A percentile compares a stretch with the other conserved stretches of the same genome.
phyloP scores from a whole-genome alignment of 2,329 filamentous ascomycete species.

The Hypoxylon sp. region DNA sequence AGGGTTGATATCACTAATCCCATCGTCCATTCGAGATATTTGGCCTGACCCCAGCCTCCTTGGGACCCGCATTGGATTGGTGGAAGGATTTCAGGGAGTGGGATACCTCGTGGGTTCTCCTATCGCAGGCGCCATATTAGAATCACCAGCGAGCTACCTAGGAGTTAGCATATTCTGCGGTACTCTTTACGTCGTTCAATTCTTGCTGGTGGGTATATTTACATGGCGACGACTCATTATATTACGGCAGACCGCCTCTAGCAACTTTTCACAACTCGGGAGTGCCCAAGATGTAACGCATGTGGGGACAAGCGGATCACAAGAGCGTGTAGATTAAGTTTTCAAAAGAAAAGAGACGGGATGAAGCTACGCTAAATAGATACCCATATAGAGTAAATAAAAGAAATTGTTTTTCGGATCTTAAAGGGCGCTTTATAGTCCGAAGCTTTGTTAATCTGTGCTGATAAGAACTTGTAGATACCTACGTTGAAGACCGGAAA shows the following conservation, averaged over 20 bases:
- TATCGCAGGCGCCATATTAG: constrained; percentile 36
- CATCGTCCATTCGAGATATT: constrained; percentile 44
- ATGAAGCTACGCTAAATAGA: not conserved
- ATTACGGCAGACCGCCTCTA: not conserved
- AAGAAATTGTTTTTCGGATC: too few relatives aligned
- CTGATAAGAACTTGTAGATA: too few relatives aligned
- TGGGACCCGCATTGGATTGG: constrained; percentile 52
- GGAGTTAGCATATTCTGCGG: constrained; percentile 38
- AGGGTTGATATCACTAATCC: constrained; percentile 52
- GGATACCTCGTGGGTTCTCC: constrained; percentile 42
- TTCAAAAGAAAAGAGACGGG: not conserved
- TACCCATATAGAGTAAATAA: not conserved
- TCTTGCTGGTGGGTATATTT: constrained; percentile 23
- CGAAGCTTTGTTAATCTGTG: too few relatives aligned
- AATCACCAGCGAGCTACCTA: constrained; percentile 21
- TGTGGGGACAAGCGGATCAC: not conserved
- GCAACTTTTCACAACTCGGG: not conserved
- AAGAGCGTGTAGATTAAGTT: not conserved
- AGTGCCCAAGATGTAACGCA: not conserved
- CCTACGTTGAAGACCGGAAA: too few relatives aligned
- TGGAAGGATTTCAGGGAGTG: constrained; percentile 34
- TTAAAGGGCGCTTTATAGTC: too few relatives aligned
- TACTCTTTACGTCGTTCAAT: constrained; percentile 22
- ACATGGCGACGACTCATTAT: constrained; percentile 7
- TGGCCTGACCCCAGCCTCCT: constrained; percentile 15